phyloP scores from a whole-genome alignment of 2,329 filamentous ascomycete genomes.

The Chaetomium olivaceum region DNA sequence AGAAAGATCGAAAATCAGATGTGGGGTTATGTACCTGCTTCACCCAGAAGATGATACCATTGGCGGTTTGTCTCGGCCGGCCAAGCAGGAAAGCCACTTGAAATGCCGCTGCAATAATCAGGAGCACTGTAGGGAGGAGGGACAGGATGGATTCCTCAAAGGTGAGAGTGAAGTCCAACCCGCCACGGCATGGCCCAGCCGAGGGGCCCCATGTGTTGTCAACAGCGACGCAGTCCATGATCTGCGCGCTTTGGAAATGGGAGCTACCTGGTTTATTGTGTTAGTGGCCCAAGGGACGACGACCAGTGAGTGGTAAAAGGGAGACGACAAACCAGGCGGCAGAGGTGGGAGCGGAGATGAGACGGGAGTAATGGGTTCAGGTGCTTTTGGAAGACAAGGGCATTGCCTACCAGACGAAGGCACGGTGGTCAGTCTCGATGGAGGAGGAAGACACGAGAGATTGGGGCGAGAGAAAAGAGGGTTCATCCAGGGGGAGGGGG shows the following conservation, averaged over 20 bases:
- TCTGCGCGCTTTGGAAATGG: neutral
- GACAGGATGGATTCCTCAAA: constrained; percentile 19
- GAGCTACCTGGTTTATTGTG: neutral
- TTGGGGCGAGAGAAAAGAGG: neutral
- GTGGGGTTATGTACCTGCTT: constrained; percentile 3
- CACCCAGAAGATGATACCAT: constrained; percentile 9
- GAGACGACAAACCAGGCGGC: neutral
- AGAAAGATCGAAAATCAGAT: neutral
- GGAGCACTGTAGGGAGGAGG: constrained; percentile 10
- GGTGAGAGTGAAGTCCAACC: constrained; percentile 19
- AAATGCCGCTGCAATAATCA: constrained; percentile 10
- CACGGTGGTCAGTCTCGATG: neutral
- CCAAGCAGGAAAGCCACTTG: constrained; percentile 14
- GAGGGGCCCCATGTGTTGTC: constrained; percentile 17
- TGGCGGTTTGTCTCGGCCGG: constrained; percentile 7
- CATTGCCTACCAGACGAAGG: neutral
- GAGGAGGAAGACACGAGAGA: neutral
- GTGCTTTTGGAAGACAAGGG: neutral
- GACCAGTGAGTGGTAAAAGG: neutral
- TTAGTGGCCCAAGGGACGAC: neutral
- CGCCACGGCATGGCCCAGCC: constrained; percentile 18
- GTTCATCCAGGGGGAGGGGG: neutral
- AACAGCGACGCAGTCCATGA: constrained; percentile 12
- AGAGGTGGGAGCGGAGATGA: neutral
- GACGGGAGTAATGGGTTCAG: neutral